Conservation (phyloP, 352 stramenopile species). For the Blastocystis hominis region DNA sequence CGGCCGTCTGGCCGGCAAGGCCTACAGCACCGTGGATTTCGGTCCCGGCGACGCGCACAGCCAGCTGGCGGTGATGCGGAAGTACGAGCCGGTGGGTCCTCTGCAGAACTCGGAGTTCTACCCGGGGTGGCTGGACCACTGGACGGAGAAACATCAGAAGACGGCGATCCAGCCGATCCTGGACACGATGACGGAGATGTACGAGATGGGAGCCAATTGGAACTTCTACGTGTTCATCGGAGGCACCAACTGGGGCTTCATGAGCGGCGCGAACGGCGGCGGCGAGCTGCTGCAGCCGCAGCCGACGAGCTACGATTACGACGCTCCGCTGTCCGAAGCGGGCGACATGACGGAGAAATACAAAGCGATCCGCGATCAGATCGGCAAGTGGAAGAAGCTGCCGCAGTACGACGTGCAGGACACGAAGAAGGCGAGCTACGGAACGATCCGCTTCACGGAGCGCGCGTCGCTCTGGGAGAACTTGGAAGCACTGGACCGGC, state of each 20-base stretch:
- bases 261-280: constrained; percentile 60
- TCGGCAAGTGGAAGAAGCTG: not conserved
- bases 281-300: constrained; percentile 59
- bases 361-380: constrained; percentile 36
- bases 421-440: not conserved
- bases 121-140: constrained; percentile 62
- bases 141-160: constrained; percentile 57
- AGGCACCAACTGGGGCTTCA: constrained; percentile 64
- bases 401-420: not conserved
- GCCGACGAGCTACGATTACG: constrained; percentile 64
- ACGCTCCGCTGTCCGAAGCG: constrained; percentile 60
- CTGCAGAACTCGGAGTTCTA: constrained; percentile 62
- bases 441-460: not conserved
- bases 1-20: constrained; percentile 55
- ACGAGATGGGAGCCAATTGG: constrained; percentile 53
- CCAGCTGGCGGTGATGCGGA: constrained; percentile 51
- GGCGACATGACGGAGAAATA: constrained; percentile 39
- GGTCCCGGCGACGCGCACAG: constrained; percentile 40
- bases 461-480: not conserved
- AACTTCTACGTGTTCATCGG: constrained; percentile 65
- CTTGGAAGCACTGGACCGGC: not conserved
- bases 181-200: constrained; percentile 52
- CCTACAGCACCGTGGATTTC: constrained; percentile 60
- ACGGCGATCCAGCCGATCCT: too few species aligned
- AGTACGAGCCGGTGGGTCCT: constrained; percentile 59